Evolutionary conservation across 2,329 filamentous ascomycete genomes (phyloP), one percentile per base, ranked within the genome.

Genomic region (Alternaria sp.): DNA sequence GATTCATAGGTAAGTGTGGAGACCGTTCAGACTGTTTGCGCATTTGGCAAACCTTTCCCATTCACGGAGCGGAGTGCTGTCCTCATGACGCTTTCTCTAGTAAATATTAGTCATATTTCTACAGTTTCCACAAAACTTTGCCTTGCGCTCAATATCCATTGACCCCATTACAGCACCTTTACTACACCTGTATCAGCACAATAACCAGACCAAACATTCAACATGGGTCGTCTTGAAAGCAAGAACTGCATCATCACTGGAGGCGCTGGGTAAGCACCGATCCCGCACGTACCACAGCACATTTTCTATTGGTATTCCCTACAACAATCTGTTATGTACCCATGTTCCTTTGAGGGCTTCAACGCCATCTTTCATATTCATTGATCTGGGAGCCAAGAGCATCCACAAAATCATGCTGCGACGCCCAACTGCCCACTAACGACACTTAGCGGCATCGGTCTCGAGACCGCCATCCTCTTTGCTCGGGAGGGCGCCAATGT

Each of bases 381-480:
- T 34, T 24, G 28, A 20, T 12, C 44, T 26, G 44, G 18, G 32
- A 26, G n/a, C 7, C 28, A 49, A 14, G 20, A 42, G 7, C 57
- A 24, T 6, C 8, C 28, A 22, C 34, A 34, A 24, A 20, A 6
- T 26, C 32, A 12, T 41, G 11, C 5, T 41, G 16, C 26, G 34
- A n/a, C 11, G 11, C 36, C 26, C 34, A 24, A 20, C 52, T 46
- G 7, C 28, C 38, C 24, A 43, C 71, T 76, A 62, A 77, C 66
- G 26, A 28, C 2, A 26, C 36, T 22, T 74, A 94, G 94, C 74
- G 94, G 94, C 74, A 97, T 97, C 74, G 94, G 94, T 67, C 90
- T 97, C 49, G 93, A 97, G 83, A 97, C 94, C 2, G 87, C 87
- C 57, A 94, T 97, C 69, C 90, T 97, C 60, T 96, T 97, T 75